Conservation (phyloP, 371 early-diverging fungal genomes). For the Mucor circinelloides region DNA sequence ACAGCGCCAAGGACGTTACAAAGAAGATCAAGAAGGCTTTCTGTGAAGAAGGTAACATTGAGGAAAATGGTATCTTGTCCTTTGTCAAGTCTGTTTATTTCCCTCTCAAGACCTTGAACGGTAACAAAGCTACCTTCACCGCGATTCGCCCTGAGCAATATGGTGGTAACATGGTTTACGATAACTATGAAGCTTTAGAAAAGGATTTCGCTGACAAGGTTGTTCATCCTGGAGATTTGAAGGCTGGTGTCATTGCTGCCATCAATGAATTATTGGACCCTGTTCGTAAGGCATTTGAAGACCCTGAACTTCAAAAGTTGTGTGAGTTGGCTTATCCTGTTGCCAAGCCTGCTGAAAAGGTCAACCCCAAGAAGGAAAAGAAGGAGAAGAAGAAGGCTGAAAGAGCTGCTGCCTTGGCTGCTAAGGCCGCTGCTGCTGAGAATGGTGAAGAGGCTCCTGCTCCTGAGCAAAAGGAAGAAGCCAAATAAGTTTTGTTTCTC, state of each 20-base stretch:
- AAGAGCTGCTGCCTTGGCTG: constrained; percentile 33
- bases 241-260: constrained; percentile 84
- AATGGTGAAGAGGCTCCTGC: constrained; percentile 2
- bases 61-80: constrained; percentile 92
- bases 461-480: constrained; percentile 17
- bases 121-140: constrained; percentile 63
- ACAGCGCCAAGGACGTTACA: constrained; percentile 82
- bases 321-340: constrained; percentile 73
- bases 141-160: constrained; percentile 85
- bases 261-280: constrained; percentile 93
- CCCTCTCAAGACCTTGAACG: constrained; percentile 74
- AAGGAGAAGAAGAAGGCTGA: constrained; percentile 36
- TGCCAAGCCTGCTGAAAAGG: constrained; percentile 42
- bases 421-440: constrained; percentile 20
- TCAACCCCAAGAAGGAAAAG: constrained; percentile 51
- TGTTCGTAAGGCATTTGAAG: constrained; percentile 79
- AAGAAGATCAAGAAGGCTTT: constrained; percentile 98
- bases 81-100: constrained; percentile 93
- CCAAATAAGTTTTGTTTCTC: neutral
- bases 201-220: constrained; percentile 85
- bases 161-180: constrained; percentile 84
- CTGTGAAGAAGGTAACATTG: constrained; percentile 97
- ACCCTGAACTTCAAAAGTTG: constrained; percentile 67
- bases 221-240: constrained; percentile 98
- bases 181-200: constrained; percentile 77